These are phyloP conservation scores for Apiosordaria backusii DNA, from an alignment of 495 filamentous ascomycete species.

Conservation along the genomic window DNA sequence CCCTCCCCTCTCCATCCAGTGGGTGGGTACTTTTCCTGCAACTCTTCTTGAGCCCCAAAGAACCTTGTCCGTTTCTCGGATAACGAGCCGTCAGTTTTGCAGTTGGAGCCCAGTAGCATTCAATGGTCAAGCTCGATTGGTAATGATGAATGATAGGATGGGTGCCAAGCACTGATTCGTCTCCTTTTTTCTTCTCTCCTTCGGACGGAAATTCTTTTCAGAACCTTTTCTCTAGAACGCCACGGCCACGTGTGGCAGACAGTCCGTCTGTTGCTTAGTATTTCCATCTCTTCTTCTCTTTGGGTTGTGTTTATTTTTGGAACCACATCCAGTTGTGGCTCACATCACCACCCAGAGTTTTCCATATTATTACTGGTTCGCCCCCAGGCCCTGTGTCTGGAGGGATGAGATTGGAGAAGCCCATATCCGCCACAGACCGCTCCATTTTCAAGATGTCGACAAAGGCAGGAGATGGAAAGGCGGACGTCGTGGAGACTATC, in stretches of 20 bases:
- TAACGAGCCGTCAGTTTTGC: constrained; percentile 4
- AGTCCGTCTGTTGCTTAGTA: neutral
- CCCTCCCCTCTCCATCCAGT: neutral
- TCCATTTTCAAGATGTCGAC: neutral
- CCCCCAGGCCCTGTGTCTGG: neutral
- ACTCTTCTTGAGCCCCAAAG: neutral
- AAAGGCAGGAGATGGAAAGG: neutral
- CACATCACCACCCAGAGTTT: neutral
- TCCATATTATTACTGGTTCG: neutral
- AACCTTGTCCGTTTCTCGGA: constrained; percentile 5
- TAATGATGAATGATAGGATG: constrained; percentile 12
- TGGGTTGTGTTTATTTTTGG: neutral
- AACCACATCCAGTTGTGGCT: neutral
- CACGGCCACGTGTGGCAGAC: neutral
- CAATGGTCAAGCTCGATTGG: constrained; percentile 8
- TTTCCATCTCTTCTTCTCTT: neutral
- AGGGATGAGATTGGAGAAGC: neutral
- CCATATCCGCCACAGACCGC: neutral
- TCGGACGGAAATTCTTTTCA: neutral
- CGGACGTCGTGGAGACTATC: neutral
- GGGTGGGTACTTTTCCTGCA: constrained; percentile 1
- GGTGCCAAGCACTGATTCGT: constrained; percentile 1
- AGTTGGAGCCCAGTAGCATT: neutral
- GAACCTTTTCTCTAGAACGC: neutral
- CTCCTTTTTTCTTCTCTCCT: neutral